Evolutionary conservation across 148 eudicot species (phyloP).

Genomic region (Amaranthus cruentus): DNA sequence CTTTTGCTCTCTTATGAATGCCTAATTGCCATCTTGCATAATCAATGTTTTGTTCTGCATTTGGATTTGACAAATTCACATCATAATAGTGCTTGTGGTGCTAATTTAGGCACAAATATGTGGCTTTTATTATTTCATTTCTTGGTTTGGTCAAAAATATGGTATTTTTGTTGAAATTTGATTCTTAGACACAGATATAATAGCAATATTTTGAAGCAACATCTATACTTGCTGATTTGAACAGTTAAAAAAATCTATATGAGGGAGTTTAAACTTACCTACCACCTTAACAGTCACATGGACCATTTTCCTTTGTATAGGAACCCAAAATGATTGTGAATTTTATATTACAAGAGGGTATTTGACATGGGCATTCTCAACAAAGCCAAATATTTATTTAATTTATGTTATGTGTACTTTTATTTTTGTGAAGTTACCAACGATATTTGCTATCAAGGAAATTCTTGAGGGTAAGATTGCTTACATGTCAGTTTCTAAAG

Average conservation of each 20-base stretch:
- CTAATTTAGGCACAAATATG: conserved; percentile 16
- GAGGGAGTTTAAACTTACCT: conserved; percentile 10
- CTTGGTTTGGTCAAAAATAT: conserved; percentile 16
- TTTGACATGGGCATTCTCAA: too few species aligned
- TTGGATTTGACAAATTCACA: conserved; percentile 8
- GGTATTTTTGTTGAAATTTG: conserved; percentile 12
- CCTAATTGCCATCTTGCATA: conserved; percentile 15
- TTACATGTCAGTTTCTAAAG: too few species aligned
- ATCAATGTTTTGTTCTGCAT: neutral
- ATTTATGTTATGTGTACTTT: too few species aligned
- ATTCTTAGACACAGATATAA: neutral
- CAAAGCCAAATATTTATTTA: too few species aligned
- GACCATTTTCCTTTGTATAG: neutral
- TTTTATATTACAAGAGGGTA: neutral
- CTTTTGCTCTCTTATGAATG: conserved; percentile 17
- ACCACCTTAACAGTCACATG: conserved; percentile 9
- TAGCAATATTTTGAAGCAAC: neutral
- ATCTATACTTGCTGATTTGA: too few species aligned
- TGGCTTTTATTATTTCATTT: conserved; percentile 14
- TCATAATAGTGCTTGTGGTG: conserved; percentile 6
- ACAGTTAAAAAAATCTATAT: neutral
- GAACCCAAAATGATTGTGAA: neutral
- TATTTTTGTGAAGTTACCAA: too few species aligned
- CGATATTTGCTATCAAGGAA: too few species aligned
- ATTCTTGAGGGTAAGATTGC: too few species aligned